Base-by-base conservation (phyloP, 2,329 filamentous ascomycete genomes). In the Cordyceps tenuipes region DNA sequence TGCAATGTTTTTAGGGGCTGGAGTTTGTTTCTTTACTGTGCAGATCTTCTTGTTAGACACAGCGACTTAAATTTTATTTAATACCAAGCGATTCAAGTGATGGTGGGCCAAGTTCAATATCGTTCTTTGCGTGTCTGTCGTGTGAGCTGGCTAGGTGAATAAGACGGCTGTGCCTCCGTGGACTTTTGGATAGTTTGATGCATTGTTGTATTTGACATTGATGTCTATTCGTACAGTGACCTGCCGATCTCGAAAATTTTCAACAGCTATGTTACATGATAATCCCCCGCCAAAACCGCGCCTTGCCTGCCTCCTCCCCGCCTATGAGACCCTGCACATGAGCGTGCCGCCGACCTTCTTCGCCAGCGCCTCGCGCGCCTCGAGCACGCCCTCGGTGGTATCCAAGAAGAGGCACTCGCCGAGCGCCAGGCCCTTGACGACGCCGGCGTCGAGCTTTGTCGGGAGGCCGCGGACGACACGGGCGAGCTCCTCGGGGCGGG, bases 401-500 rank as follows among this genome's bases (percentile, higher is more conserved):
- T 80, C 84, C 54, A 97, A 69, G 69, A 92, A 93, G 70, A 97
- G 75, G 70, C 85, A 88, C 79, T 97, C 92, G 60, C 92, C 92
- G 15, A 94, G 77, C 63, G 82, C 86, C 66, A 96, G 70, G 0
- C 91, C 90, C 69, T 86, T 83, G 31, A 95, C 81, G 63, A 86
- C 85, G 12, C 91, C 85, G 63, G 84, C 83, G 15, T 81, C 79
- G 34, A 75, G 61, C 62, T 71, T 73, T 4, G 82, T 79, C 58
- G 83, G 79, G 63, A 87, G 80, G 3, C 92, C 92, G 63, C 88
- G 79, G 8, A 87, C 82, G 34, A 97, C 77, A 61, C 77, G 75
- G 48, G 81, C 79, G 62, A 97, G 73, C 51, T 86, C 82, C 17
- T 75, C 63, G 26, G 87, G 79, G 55, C 84, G 79, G 63, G 90